Evolutionary conservation across 192 early-diverging fungal genomes (phyloP), one percentile per base, ranked within the genome.

Genomic region (Nowakowskiella sp.): DNA sequence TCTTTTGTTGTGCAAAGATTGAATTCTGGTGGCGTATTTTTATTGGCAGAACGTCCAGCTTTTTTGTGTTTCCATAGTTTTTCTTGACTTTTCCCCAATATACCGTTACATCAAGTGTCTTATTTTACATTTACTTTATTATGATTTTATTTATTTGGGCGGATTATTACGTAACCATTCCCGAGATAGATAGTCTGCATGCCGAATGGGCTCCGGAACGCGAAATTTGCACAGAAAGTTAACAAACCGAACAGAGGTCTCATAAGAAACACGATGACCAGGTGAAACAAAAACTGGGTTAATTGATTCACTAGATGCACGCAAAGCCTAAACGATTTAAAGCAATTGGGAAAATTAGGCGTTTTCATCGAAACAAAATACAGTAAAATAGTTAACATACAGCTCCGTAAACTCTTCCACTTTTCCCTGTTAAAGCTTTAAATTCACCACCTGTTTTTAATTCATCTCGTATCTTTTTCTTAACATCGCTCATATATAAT

Each of bases 201-300:
- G 65, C 4, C 92, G 80, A 51, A 95, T 90, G 3, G 93, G 93
- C 60, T 97, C 93, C 0, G 92, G 91, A 3, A 93, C 73, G 3
- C 90, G 69, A 68, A 72, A 81, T 6, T 60, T 44, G 23, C 79
- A 84, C 47, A 83, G 85, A 8, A 60, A 61, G 9, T 75, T 45
- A 2, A 83, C 82, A n/a, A 97, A 34, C 0, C 58, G 53, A 21
- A 94, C 75, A 0, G 92, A 84, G 5, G 85, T 87, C 0, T 64
- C 64, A 29, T 90, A 54, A 16, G 74, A 73, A 34, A 95, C 68
- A 1, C 76, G 64, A 65, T 97, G 93, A 3, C 93, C 93, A 10
- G 74, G 50, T 7, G 85, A 88, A 4, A 97, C 88, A 81, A 86
- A 97, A 13, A 94, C 77, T 1, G 92, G 90, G 44, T 92, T 92